Evolutionary conservation across 2,329 filamentous ascomycete species (phyloP).

Genomic region (Aspergillus unguis): DNA sequence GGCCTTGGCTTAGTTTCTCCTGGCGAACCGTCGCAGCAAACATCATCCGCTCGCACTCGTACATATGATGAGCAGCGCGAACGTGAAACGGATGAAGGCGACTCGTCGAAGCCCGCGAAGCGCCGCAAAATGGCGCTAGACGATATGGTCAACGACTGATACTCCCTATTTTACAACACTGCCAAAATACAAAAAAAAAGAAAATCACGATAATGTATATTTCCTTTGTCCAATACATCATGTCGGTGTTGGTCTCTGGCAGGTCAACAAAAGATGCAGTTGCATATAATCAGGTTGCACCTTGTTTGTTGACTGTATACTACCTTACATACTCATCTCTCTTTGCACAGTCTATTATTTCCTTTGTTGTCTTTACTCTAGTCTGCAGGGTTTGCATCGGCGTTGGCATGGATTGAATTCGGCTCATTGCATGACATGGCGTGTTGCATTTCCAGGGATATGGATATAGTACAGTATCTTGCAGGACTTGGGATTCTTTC

Average conservation of each 20-base stretch:
- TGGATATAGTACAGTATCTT: no score
- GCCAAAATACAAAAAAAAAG: no score
- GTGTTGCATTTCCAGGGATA: no score
- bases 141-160: slow-evolving; percentile 41
- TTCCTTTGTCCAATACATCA: slow-evolving; percentile 17
- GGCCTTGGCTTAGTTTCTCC: slow-evolving; percentile 19
- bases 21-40: slow-evolving; percentile 17
- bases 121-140: slow-evolving; percentile 40
- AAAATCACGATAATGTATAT: slow-evolving; percentile 18
- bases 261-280: neutral
- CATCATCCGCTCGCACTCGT: slow-evolving; percentile 12
- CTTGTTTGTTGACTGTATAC: slow-evolving; percentile 4
- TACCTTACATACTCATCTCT: neutral
- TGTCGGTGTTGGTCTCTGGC: slow-evolving; percentile 6
- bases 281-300: neutral
- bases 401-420: slow-evolving; percentile 5
- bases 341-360: slow-evolving; percentile 1
- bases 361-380: neutral
- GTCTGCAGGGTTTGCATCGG: slow-evolving; percentile 4
- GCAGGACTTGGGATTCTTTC: no score
- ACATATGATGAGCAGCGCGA: slow-evolving; percentile 16
- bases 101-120: slow-evolving; percentile 30
- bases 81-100: slow-evolving; percentile 20
- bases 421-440: neutral
- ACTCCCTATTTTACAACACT: neutral